Percentiles rank a stretch among this genome's conserved stretches.
These are phyloP conservation scores for Alternaria brassicae DNA, from an alignment of 2,329 filamentous ascomycete genomes.

Conservation along the genomic window DNA sequence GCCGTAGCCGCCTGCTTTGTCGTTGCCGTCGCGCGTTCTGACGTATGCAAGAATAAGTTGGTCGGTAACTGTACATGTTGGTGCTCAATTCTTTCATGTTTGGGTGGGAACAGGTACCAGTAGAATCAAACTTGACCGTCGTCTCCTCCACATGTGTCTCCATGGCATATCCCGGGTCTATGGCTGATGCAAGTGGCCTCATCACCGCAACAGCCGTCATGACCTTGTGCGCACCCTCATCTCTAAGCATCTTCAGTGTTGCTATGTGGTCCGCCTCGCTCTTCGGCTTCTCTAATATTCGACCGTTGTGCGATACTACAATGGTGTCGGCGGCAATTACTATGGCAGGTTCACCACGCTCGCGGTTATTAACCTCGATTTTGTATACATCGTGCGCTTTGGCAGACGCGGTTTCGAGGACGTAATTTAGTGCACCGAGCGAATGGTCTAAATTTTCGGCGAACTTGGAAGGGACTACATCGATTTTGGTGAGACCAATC, in stretches of 20 bases:
- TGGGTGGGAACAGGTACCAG: constrained; percentile 40
- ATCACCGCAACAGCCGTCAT: constrained; percentile 87
- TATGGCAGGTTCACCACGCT: constrained; percentile 74
- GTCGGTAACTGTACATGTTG: constrained; percentile 65
- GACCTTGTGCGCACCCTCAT: constrained; percentile 79
- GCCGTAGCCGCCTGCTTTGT: constrained; percentile 96
- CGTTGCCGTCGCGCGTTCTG: constrained; percentile 85
- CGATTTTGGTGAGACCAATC: constrained; percentile 81
- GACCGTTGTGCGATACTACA: constrained; percentile 76
- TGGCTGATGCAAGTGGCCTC: constrained; percentile 78
- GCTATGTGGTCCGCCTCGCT: constrained; percentile 79
- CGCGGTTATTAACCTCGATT: constrained; percentile 63
- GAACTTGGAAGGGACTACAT: constrained; percentile 82
- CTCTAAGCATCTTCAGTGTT: constrained; percentile 83
- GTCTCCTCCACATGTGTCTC: constrained; percentile 89
- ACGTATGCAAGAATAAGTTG: constrained; percentile 84
- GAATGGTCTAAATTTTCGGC: constrained; percentile 92
- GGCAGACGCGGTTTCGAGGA: constrained; percentile 80
- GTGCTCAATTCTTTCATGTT: neutral
- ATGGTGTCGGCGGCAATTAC: constrained; percentile 93
- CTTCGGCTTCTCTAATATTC: constrained; percentile 89
- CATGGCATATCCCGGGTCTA: constrained; percentile 84
- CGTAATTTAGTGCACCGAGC: constrained; percentile 87
- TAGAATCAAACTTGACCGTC: constrained; percentile 80
- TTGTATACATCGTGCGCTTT: constrained; percentile 81